These are phyloP conservation scores for Amanita rubescens DNA, from an alignment of 768 basidiomycete species.

Conservation along the genomic window DNA sequence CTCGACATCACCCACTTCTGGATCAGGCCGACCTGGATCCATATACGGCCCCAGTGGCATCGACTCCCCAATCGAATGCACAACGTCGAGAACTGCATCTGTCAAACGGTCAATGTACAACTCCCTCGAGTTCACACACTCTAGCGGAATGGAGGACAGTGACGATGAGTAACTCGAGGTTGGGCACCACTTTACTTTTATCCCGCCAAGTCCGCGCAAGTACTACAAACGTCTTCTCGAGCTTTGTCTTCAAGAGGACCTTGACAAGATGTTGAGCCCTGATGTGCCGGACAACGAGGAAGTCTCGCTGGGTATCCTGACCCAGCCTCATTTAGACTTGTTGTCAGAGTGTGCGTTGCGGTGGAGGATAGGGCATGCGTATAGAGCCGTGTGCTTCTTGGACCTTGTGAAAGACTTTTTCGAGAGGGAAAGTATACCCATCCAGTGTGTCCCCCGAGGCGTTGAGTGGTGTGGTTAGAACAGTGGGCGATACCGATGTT, in stretches of 20 bases:
- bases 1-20: slow-evolving; percentile 34
- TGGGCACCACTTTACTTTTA: slow-evolving; percentile 79
- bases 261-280: slow-evolving; percentile 84
- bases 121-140: slow-evolving; percentile 19
- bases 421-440: slow-evolving; percentile 83
- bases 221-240: slow-evolving; percentile 83
- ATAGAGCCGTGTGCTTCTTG: slow-evolving; percentile 73
- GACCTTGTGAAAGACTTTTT: slow-evolving; percentile 83
- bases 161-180: slow-evolving; percentile 65
- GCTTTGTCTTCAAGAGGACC: slow-evolving; percentile 73
- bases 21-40: slow-evolving; percentile 48
- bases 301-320: slow-evolving; percentile 89
- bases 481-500: slow-evolving; percentile 60
- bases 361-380: slow-evolving; percentile 83
- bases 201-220: slow-evolving; percentile 81
- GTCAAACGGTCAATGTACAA: slow-evolving; percentile 46
- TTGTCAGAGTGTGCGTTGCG: slow-evolving; percentile 82
- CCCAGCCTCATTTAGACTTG: slow-evolving; percentile 68
- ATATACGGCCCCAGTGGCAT: slow-evolving; percentile 19
- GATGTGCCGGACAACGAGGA: slow-evolving; percentile 94
- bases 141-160: slow-evolving; percentile 18
- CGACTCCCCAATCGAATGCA: slow-evolving; percentile 19
- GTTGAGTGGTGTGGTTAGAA: slow-evolving; percentile 61
- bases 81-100: slow-evolving; percentile 42
- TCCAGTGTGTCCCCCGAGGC: slow-evolving; percentile 95